Evolutionary conservation across 1,284 basidiomycete genomes (phyloP).

Genomic region (Moesziomyces sp.): DNA sequence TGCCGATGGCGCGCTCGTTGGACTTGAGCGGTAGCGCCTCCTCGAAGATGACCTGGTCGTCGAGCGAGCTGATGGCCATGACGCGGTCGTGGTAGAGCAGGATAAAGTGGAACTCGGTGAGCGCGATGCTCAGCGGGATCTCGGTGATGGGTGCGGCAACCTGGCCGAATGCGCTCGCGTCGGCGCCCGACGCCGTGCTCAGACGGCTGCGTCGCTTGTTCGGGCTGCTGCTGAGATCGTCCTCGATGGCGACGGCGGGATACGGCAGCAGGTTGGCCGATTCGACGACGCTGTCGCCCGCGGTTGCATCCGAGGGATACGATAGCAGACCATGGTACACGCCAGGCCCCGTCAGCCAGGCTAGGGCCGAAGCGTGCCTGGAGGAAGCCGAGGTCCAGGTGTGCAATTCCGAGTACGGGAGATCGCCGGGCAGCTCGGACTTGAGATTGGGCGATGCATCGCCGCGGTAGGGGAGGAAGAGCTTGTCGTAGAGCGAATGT

Average conservation of each 20-base stretch:
- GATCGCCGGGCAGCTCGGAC: slow-evolving; percentile 64
- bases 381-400: slow-evolving; percentile 62
- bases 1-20: slow-evolving; percentile 58
- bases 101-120: slow-evolving; percentile 93
- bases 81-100: slow-evolving; percentile 85
- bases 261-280: slow-evolving; percentile 71
- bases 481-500: slow-evolving; percentile 53
- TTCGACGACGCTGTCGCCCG: slow-evolving; percentile 80
- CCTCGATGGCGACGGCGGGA: slow-evolving; percentile 42
- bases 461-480: slow-evolving; percentile 61
- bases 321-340: slow-evolving; percentile 57
- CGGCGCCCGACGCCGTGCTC: slow-evolving; percentile 24
- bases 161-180: slow-evolving; percentile 18
- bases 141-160: slow-evolving; percentile 37
- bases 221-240: slow-evolving; percentile 12
- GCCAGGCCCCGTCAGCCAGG: slow-evolving; percentile 59
- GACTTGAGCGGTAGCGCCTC: slow-evolving; percentile 70
- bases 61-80: slow-evolving; percentile 80
- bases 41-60: slow-evolving; percentile 85
- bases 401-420: slow-evolving; percentile 68
- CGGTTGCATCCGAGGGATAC: slow-evolving; percentile 66
- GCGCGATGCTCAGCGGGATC: slow-evolving; percentile 75
- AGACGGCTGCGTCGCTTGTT: slow-evolving; percentile 23
- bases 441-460: slow-evolving; percentile 57
- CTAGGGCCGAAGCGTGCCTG: slow-evolving; percentile 17